These are phyloP conservation scores for Eutypella sp. DNA, from an alignment of 2,329 filamentous ascomycete genomes.

Conservation along the genomic window DNA sequence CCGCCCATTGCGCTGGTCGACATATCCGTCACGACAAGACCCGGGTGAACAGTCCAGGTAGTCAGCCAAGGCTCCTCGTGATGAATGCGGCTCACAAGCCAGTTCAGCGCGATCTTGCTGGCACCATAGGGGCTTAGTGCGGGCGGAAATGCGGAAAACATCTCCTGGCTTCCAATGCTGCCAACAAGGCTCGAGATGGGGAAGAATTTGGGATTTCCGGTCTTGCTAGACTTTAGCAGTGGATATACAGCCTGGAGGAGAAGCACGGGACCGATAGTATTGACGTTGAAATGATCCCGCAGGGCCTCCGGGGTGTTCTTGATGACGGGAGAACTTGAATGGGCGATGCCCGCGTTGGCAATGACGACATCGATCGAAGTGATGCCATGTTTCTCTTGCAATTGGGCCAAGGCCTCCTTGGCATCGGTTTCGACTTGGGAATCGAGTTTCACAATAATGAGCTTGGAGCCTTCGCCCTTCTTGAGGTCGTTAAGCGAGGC, in stretches of 20 bases:
- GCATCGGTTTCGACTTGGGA: slow-evolving; percentile 22
- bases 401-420: slow-evolving; percentile 19
- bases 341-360: slow-evolving; percentile 34
- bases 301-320: neutral
- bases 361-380: slow-evolving; percentile 37
- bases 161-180: neutral
- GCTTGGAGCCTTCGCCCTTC: slow-evolving; percentile 18
- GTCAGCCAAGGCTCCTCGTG: slow-evolving; percentile 22
- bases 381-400: slow-evolving; percentile 26
- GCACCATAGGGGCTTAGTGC: neutral
- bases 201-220: neutral
- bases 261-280: neutral
- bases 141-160: no score
- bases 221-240: neutral
- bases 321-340: neutral
- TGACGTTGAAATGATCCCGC: neutral
- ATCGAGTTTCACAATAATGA: slow-evolving; percentile 34
- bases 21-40: neutral
- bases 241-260: neutral
- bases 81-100: slow-evolving; percentile 7
- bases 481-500: slow-evolving; percentile 23
- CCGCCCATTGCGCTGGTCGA: neutral
- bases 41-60: slow-evolving; percentile 12
- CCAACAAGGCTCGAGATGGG: neutral
- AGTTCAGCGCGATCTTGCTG: neutral